Base-by-base conservation (phyloP, 306 rosid species). In the Cucumis melo region DNA sequence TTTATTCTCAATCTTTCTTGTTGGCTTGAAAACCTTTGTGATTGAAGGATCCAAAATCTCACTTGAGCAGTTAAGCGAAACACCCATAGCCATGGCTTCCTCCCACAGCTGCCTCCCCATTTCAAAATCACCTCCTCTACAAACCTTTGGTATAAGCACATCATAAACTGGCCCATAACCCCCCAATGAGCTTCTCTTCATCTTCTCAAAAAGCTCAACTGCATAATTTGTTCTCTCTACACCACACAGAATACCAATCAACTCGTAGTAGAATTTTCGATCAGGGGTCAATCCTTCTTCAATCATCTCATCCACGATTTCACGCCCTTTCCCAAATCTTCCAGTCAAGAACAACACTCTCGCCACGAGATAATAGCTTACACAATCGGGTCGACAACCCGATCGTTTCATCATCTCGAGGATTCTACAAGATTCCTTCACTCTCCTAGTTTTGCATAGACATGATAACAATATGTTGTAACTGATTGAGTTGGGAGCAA, bases 101-200 rank as follows among this genome's bases (percentile, higher is more conserved):
- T 89, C 86, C 97, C 97, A 93, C 21, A 89, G 93, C 77, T 89
- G 86, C 78, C 81, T 88, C 23, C 95, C 98, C 82, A 84, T 91
- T 55, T 81, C 92, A 78, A 89, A 89, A 76, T 81, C 86, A 61
- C 98, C 96, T 80, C 88, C 93, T 73, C 82, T 82, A 63, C 91
- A 89, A 39, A 91, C 83, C 82, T 91, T 93, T 54, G 95, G 91
- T 72, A 93, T 93, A 57, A 93, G 89, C 68, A 89, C 88, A 79
- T 91, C 96, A 86, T 93, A 93, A 84, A 93, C 88, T 4, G 92
- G 97, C 50, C 95, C 90, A 73, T 89, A 84, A 75, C 90, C 93
- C 34, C 92, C 93, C 78, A 88, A n/a, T n/a, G 81, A 80, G 73
- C 89, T 84, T 74, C 73, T 83, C 82, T 91, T 93, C 98, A 89